Conservation (phyloP, 345 rosid species). For the Fremontodendron californicum region DNA sequence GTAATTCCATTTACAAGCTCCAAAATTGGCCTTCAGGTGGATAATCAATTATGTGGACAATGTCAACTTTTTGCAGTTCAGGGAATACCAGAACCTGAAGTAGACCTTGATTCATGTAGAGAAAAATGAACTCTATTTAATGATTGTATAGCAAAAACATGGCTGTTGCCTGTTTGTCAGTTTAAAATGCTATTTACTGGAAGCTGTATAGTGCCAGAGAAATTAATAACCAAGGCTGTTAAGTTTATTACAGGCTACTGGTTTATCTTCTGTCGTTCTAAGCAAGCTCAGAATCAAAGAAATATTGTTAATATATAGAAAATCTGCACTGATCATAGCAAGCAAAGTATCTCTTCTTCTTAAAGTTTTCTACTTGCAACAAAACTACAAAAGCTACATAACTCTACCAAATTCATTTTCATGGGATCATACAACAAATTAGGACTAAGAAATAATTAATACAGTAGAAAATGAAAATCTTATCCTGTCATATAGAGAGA, state of each 20-base stretch:
- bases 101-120: background rate
- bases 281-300: background rate
- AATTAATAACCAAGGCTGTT: background rate
- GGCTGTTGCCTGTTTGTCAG: background rate
- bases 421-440: background rate
- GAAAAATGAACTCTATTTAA: background rate
- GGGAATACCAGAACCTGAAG: background rate
- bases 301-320: background rate
- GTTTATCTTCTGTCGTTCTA: background rate
- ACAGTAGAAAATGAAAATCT: background rate
- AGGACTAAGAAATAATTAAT: background rate
- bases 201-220: background rate
- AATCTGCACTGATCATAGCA: background rate
- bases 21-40: background rate
- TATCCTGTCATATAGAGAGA: background rate
- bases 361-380: background rate
- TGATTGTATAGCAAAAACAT: background rate
- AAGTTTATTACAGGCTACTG: background rate
- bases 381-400: background rate
- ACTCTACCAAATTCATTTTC: background rate
- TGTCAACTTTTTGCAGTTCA: background rate
- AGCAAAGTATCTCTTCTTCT: background rate
- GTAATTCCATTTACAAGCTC: background rate
- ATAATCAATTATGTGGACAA: background rate
- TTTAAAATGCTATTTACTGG: background rate